These are phyloP conservation scores for Russula olivacea DNA, from an alignment of 768 basidiomycete species.

Conservation along the genomic window DNA sequence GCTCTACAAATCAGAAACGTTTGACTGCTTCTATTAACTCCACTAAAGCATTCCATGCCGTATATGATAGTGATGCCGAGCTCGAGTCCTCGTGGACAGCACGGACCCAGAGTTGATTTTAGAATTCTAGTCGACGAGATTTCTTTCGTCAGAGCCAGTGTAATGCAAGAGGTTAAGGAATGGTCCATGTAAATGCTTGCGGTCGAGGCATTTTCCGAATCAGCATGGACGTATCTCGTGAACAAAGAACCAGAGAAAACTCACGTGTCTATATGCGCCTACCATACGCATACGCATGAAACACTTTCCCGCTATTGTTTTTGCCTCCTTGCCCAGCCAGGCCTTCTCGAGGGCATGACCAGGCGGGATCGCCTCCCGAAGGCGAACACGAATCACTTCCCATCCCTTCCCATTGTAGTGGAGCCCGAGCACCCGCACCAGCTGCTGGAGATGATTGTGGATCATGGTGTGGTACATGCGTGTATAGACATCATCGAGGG, in stretches of 20 bases:
- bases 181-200: slow-evolving; percentile 48
- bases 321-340: slow-evolving; percentile 46
- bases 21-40: slow-evolving; percentile 35
- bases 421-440: slow-evolving; percentile 50
- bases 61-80: slow-evolving; percentile 8
- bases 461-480: slow-evolving; percentile 54
- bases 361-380: slow-evolving; percentile 40
- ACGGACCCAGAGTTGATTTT: background rate
- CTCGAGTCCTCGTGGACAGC: slow-evolving; percentile 14
- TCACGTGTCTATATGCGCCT: slow-evolving; percentile 50
- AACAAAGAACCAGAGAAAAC: slow-evolving; percentile 28
- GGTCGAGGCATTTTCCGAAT: background rate
- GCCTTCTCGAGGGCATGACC: slow-evolving; percentile 44
- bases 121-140: background rate
- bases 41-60: slow-evolving; percentile 25
- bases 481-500: slow-evolving; percentile 50
- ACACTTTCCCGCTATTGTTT: slow-evolving; percentile 49
- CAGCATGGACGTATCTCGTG: background rate
- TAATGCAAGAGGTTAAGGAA: slow-evolving; percentile 54
- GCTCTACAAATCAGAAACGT: slow-evolving; percentile 29
- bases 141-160: slow-evolving; percentile 31
- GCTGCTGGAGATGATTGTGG: slow-evolving; percentile 55
- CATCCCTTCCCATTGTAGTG: slow-evolving; percentile 54
- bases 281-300: slow-evolving; percentile 54
- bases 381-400: slow-evolving; percentile 43